Conservation (phyloP, 2,329 filamentous ascomycete genomes). For the Beauveria medogensis region DNA sequence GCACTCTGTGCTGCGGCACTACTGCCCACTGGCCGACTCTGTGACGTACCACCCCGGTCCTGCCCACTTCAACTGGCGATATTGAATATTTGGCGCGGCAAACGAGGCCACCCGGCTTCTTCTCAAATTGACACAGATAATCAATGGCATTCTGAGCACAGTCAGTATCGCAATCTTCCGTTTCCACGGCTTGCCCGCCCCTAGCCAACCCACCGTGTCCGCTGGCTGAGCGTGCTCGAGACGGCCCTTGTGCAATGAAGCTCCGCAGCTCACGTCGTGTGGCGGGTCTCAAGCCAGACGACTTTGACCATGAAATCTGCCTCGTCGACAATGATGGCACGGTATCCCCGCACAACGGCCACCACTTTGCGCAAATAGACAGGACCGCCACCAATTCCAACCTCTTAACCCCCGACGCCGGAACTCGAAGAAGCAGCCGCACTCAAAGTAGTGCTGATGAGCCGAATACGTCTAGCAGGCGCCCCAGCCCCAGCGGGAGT, state of each 20-base stretch:
- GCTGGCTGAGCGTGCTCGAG: not conserved
- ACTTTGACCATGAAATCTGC: slow-evolving; percentile 64
- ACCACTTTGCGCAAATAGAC: slow-evolving; percentile 7
- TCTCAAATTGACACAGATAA: too few species aligned
- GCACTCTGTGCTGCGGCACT: not conserved
- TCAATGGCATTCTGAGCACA: not conserved
- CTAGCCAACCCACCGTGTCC: not conserved
- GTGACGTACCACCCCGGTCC: not conserved
- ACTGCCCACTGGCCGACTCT: not conserved
- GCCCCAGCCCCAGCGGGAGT: slow-evolving; percentile 1
- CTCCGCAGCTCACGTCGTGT: slow-evolving; percentile 47
- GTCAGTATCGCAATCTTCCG: not conserved
- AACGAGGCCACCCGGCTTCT: not conserved
- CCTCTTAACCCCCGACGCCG: slow-evolving; percentile 9
- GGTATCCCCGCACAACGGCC: not conserved
- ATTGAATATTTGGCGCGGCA: not conserved
- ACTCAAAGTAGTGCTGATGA: not conserved
- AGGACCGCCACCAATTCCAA: slow-evolving; percentile 11
- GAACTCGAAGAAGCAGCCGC: slow-evolving; percentile 3
- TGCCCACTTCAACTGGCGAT: not conserved
- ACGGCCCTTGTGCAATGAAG: slow-evolving; percentile 15
- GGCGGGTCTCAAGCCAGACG: slow-evolving; percentile 45
- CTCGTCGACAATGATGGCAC: slow-evolving; percentile 50
- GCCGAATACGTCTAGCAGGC: not conserved
- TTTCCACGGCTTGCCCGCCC: not conserved